phyloP scores from a whole-genome alignment of 331 rosid species.

The Quercus lobata region DNA sequence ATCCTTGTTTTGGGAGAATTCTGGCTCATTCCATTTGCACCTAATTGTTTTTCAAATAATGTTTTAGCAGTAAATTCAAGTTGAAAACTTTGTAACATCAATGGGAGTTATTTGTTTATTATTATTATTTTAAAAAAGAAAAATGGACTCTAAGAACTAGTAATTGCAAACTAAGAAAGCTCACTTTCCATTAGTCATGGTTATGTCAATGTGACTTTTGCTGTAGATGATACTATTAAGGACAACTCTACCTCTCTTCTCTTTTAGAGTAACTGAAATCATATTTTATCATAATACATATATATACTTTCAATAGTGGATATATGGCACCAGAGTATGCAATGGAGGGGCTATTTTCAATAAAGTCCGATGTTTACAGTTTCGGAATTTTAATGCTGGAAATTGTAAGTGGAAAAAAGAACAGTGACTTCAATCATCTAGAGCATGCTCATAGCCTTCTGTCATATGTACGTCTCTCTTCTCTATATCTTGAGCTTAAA shows the following conservation, averaged over 20 bases:
- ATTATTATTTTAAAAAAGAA: too few species aligned
- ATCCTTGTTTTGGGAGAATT: background rate
- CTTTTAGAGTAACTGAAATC: background rate
- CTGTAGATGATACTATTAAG: background rate
- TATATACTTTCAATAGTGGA: slow-evolving; percentile 1
- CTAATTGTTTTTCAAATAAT: background rate
- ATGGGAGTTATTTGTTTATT: too few species aligned
- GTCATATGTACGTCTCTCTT: slow-evolving; percentile 15
- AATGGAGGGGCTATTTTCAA: background rate
- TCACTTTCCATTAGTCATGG: background rate
- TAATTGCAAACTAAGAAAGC: background rate
- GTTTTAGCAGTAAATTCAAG: background rate
- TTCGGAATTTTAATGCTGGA: slow-evolving; percentile 29
- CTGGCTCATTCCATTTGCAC: background rate
- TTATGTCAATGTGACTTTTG: background rate
- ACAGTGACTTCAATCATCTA: background rate
- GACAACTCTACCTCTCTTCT: background rate
- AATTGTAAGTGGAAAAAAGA: slow-evolving; percentile 22
- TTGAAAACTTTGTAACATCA: too few species aligned
- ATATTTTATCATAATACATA: background rate
- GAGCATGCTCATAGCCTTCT: background rate
- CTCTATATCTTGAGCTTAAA: too few species aligned
- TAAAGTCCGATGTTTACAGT: slow-evolving; percentile 24
- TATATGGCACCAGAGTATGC: slow-evolving; percentile 34
- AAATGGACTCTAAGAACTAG: background rate